Conservation (phyloP, 495 filamentous ascomycete genomes). For the Aspergillus asperescens region DNA sequence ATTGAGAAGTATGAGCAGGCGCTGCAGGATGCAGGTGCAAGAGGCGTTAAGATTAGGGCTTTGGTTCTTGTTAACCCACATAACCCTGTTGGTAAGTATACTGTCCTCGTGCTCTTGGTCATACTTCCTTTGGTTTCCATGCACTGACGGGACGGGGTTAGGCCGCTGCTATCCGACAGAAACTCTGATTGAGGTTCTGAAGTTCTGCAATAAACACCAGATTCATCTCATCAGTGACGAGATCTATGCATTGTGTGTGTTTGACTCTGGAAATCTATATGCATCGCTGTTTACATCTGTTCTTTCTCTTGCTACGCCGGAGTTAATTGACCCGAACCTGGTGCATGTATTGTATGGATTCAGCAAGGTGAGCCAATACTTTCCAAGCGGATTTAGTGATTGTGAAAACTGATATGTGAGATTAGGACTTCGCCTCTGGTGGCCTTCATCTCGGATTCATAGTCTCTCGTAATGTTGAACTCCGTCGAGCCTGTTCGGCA, state of each 20-base stretch:
- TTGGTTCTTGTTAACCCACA: conserved; percentile 37
- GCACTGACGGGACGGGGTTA: conserved; percentile 15
- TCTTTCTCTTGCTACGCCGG: conserved; percentile 38
- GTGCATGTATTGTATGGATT: conserved; percentile 59
- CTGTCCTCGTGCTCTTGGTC: not conserved
- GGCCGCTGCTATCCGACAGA: conserved; percentile 51
- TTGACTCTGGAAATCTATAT: conserved; percentile 29
- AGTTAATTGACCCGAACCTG: conserved; percentile 42
- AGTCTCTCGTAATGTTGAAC: conserved; percentile 34
- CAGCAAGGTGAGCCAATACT: conserved; percentile 35
- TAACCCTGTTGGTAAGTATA: conserved; percentile 37
- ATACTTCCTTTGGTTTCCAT: too few relatives aligned
- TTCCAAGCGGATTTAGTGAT: not conserved
- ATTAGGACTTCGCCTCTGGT: conserved; percentile 48
- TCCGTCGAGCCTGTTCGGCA: conserved; percentile 28
- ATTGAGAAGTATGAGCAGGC: conserved; percentile 32
- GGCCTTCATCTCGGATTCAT: conserved; percentile 53
- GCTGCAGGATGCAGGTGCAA: conserved; percentile 16
- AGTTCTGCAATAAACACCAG: conserved; percentile 46
- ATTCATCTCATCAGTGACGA: conserved; percentile 60
- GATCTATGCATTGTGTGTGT: conserved; percentile 54
- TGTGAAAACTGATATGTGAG: not conserved
- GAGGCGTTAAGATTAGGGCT: conserved; percentile 20
- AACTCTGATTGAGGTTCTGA: conserved; percentile 43
- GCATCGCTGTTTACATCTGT: conserved; percentile 48